Evolutionary conservation across 83 land plant genomes (phyloP).

Genomic region (Diphasiastrum complanatum): DNA sequence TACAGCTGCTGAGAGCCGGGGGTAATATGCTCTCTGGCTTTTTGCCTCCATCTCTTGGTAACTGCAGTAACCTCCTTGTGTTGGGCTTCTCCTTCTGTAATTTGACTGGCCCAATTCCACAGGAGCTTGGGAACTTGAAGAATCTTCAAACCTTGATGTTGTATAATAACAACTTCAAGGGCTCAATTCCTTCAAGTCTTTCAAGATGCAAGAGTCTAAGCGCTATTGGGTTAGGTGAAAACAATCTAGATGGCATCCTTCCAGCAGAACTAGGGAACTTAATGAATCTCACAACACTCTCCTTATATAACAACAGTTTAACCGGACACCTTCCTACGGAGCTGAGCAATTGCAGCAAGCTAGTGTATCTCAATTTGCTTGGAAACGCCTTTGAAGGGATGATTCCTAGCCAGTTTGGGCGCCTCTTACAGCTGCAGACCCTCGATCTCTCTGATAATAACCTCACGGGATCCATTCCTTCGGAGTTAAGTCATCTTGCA

Average conservation of each 20-base stretch:
- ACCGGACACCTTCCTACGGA: background rate
- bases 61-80: background rate
- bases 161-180: constrained; percentile 5
- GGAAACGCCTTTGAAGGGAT: background rate
- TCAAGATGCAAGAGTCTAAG: background rate
- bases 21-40: constrained; percentile 1
- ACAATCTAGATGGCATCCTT: background rate
- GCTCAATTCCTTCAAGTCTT: background rate
- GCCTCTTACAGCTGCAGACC: background rate
- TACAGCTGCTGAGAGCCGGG: background rate
- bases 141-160: background rate
- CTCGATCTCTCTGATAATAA: background rate
- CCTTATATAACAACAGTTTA: constrained; percentile 1
- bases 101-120: background rate
- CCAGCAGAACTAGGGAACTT: background rate
- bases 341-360: constrained; percentile 2
- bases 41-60: background rate
- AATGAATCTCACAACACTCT: background rate
- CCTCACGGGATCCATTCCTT: background rate
- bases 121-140: background rate
- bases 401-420: background rate
- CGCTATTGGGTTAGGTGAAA: constrained; percentile 1
- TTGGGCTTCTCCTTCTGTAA: constrained; percentile 2
- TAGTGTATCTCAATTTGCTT: constrained; percentile 5
- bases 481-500: background rate